Evolutionary conservation across 139 green algal species (phyloP), one percentile per base, ranked within the genome.

Genomic region (Chlorella sp.): DNA sequence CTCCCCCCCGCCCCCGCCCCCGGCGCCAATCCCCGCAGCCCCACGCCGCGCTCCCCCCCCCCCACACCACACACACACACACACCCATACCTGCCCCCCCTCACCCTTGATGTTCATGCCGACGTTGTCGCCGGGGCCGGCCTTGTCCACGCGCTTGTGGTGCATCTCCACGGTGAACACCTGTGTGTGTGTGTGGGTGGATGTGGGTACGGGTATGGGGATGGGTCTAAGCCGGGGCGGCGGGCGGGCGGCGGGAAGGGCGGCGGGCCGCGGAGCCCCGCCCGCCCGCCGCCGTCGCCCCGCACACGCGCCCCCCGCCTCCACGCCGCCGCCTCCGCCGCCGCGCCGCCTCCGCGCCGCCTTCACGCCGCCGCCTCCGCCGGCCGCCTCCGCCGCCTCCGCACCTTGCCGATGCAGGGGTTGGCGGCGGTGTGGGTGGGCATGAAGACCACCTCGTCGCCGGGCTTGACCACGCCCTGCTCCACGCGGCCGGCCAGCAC

Each of bases 121-220:
- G 35, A 99, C 96, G 86, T 99, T 99, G 94, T 99, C 96, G 79
- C 96, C 96, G 68, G 96, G 94, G 69, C 86, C 85, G 56, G 92
- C 92, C 88, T 95, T 86, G 45, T 92, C 89, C 76, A 99, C 89
- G 77, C 91, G 91, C 95, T 99, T 95, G 90, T 99, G 96, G 92
- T 99, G 96, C 96, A 99, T 99, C 93, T 99, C 96, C 77, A 99
- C 94, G 55, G 96, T 97, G 89, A 98, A 98, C 67, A 98, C 81
- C 71, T 77, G 56, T 11, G 53, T n/a, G 31, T 19, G n/a, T n/a
- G 53, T 19, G 0, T 21, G 51, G 14, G 31, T 2, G 45, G 29
- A 23, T 21, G 45, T 21, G 29, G 65, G 46, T n/a, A n/a, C n/a
- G n/a, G n/a, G n/a, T n/a, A n/a, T 46, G 66, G 45, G 66, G 31